phyloP scores from a whole-genome alignment of 140 eudicot genomes.

The Ambrosia hybrid region DNA sequence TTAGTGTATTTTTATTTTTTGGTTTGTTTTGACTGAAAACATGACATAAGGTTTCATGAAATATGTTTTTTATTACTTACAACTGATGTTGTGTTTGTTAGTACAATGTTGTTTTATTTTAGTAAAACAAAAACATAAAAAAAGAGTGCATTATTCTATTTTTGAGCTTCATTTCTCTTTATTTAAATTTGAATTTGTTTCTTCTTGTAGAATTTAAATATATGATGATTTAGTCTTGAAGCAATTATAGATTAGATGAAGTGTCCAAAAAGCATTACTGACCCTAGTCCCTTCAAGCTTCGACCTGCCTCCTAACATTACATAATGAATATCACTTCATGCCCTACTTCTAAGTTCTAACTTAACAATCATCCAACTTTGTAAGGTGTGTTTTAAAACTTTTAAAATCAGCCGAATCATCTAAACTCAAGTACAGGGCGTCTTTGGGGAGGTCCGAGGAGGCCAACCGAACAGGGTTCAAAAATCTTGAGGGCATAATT shows the following conservation, averaged over 20 bases:
- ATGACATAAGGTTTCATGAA: slow-evolving; percentile 38
- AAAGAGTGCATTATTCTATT: slow-evolving; percentile 21
- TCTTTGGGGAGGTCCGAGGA: no score
- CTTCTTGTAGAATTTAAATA: background rate
- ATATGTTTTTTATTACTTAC: slow-evolving; percentile 36
- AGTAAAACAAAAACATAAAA: slow-evolving; percentile 3
- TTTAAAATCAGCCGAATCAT: no score
- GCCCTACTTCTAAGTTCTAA: background rate
- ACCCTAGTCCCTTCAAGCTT: background rate
- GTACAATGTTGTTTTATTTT: slow-evolving; percentile 22
- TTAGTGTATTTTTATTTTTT: slow-evolving; percentile 36
- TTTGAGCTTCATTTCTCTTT: background rate
- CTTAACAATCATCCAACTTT: background rate
- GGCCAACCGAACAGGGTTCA: no score
- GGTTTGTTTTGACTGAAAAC: slow-evolving; percentile 40
- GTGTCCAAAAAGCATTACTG: background rate
- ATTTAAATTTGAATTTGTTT: slow-evolving; percentile 4
- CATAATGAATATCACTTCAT: slow-evolving; percentile 7
- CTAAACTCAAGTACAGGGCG: background rate
- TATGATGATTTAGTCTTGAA: background rate
- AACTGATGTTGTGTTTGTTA: slow-evolving; percentile 29
- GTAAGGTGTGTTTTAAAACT: background rate
- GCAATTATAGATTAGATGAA: slow-evolving; percentile 4
- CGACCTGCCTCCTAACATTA: slow-evolving; percentile 31
- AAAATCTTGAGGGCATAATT: no score